Evolutionary conservation across 108 stramenopile genomes (phyloP), one percentile per base, ranked within the genome.

Genomic region (Nitzschia putrida): DNA sequence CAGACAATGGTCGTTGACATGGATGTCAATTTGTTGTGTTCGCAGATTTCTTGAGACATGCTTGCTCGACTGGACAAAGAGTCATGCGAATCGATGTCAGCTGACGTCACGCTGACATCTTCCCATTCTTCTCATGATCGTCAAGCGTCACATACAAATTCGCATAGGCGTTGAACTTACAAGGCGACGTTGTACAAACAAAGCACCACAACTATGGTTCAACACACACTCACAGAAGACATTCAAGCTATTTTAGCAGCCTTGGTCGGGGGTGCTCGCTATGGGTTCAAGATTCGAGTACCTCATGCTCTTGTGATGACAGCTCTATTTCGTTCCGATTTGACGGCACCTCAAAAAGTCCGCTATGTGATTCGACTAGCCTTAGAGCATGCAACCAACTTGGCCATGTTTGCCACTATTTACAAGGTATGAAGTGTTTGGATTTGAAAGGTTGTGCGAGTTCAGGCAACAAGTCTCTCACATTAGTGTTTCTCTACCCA

Each of bases 281-380:
- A 94, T 77, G 92, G 92, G 26, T 54, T 91, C 68, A 94, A 94
- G 78, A 87, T 94, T 24, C 85, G 92, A 14, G 41, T 91, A 12
- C 92, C 92, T 5, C 92, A 94, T 60, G 86, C 92, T 0, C 26
- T 89, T 41, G 82, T 94, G 14, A 94, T 91, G 92, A 91, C 87
- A 14, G 85, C 80, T 34, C 65, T 91, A 40, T 91, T 91, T 74
- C 83, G 83, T 22, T 55, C 73, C n/a, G 66, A 88, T 43, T 55
- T 85, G 54, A 72, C 86, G 2, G 56, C 79, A 7, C 69, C 37
- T n/a, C 52, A 86, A 39, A 94, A 94, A 53, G 18, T 88, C 4
- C 47, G 65, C 34, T 66, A 66, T 16, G 70, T 91, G 45, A 50
- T 80, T 8, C 76, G 83, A 57, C 67, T 89, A 23, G 81, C 82